Conservation (phyloP, 257 asterid species). For the Petunia secreta region DNA sequence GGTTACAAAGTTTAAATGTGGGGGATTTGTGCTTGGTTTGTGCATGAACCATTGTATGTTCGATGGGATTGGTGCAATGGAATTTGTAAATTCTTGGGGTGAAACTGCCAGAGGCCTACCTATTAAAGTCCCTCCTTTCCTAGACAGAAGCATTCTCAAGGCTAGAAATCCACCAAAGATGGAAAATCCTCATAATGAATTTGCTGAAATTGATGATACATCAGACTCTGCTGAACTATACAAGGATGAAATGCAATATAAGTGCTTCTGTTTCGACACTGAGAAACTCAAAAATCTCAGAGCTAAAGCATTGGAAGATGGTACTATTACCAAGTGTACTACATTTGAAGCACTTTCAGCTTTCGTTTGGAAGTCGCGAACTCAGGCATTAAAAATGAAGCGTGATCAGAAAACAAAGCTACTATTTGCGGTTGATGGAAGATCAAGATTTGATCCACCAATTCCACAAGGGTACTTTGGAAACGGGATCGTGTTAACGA, state of each 20-base stretch:
- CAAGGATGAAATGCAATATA: slow-evolving; percentile 68
- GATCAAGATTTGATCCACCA: slow-evolving; percentile 69
- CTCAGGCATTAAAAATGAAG: slow-evolving; percentile 60
- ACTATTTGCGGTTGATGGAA: slow-evolving; percentile 83
- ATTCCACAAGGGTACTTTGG: slow-evolving; percentile 79
- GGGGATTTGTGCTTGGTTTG: slow-evolving; percentile 86
- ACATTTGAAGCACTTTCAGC: slow-evolving; percentile 87
- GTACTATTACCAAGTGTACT: slow-evolving; percentile 57
- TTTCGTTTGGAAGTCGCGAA: slow-evolving; percentile 76
- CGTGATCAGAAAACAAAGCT: slow-evolving; percentile 82
- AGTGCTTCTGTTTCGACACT: slow-evolving; percentile 67
- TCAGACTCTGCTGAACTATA: slow-evolving; percentile 61
- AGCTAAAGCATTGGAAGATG: slow-evolving; percentile 55
- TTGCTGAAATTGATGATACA: slow-evolving; percentile 66
- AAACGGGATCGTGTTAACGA: slow-evolving; percentile 77
- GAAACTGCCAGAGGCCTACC: slow-evolving; percentile 32
- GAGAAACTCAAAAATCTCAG: slow-evolving; percentile 66
- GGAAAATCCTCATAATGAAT: slow-evolving; percentile 76
- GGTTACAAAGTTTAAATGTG: slow-evolving; percentile 91
- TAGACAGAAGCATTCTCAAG: too few species aligned
- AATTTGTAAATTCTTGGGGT: slow-evolving; percentile 38
- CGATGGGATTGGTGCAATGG: slow-evolving; percentile 55
- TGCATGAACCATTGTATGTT: slow-evolving; percentile 94
- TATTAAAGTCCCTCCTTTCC: slow-evolving; percentile 41
- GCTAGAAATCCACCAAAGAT: slow-evolving; percentile 58